Percentiles rank a stretch among this genome's conserved stretches.
These are phyloP conservation scores for Prinsepia uniflora DNA, from an alignment of 306 rosid genomes.

Conservation along the genomic window DNA sequence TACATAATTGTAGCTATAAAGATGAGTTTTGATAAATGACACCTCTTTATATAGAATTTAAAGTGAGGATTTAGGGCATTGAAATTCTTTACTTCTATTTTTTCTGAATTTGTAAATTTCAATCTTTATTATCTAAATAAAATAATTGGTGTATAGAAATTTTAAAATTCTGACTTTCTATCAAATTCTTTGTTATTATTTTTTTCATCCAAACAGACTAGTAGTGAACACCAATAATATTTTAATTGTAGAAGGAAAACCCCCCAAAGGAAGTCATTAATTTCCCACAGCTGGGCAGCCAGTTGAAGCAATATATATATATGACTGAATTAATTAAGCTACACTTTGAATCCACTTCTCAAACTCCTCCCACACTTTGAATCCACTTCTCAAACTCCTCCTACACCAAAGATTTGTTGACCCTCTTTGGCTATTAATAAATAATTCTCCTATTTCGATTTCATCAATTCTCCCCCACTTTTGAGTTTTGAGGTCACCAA, in stretches of 20 bases:
- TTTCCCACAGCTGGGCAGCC: slow-evolving; percentile 9
- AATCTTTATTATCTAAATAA: no score
- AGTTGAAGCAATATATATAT: slow-evolving; percentile 16
- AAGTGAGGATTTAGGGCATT: no score
- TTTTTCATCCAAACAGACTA: no score
- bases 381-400: background rate
- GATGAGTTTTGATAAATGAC: no score
- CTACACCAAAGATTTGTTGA: slow-evolving; percentile 7
- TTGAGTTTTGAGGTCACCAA: background rate
- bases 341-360: slow-evolving; percentile 8
- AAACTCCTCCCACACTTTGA: background rate
- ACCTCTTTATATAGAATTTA: no score
- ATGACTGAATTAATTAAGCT: slow-evolving; percentile 21
- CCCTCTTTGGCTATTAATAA: background rate
- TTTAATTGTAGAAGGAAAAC: background rate
- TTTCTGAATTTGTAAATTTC: no score
- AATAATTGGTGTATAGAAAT: no score
- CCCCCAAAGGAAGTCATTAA: background rate
- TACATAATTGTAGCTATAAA: no score
- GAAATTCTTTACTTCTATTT: no score
- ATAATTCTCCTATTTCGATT: background rate
- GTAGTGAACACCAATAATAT: no score
- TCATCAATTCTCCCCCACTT: slow-evolving; percentile 8
- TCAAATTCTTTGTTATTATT: no score
- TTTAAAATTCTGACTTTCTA: no score